phyloP scores from a whole-genome alignment of 2,329 filamentous ascomycete genomes.

The Fonsecaea pedrosoi region DNA sequence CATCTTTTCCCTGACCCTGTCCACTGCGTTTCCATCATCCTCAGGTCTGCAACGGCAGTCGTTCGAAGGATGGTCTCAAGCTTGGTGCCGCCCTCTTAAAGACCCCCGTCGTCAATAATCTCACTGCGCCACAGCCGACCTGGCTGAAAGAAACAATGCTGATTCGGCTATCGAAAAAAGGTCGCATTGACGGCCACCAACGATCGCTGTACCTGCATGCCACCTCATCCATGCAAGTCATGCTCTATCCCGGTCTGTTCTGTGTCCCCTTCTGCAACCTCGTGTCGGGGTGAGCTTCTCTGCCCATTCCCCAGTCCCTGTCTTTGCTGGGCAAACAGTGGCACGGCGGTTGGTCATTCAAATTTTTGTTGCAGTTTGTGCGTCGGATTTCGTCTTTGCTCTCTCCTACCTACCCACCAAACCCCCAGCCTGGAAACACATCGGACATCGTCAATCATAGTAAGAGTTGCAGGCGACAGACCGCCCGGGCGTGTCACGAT shows the following conservation, averaged over 20 bases:
- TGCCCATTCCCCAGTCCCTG: conserved; percentile 6
- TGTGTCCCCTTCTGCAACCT: conserved; percentile 7
- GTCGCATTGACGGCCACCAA: conserved; percentile 20
- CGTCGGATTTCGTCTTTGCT: conserved; percentile 22
- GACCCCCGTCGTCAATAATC: not conserved
- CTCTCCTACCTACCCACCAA: conserved; percentile 10
- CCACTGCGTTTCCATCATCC: conserved; percentile 22
- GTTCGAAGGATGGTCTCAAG: conserved; percentile 33
- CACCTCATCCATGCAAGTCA: conserved; percentile 35
- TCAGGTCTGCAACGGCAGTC: conserved; percentile 19
- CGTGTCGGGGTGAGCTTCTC: conserved; percentile 8
- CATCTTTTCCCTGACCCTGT: conserved; percentile 11
- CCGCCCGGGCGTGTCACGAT: conserved; percentile 24
- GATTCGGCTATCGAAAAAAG: conserved; percentile 25
- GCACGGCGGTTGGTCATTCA: conserved; percentile 7
- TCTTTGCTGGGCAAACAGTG: conserved; percentile 11
- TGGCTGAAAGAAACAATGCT: conserved; percentile 28
- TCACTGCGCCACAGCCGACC: not conserved
- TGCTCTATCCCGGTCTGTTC: conserved; percentile 22
- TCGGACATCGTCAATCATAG: not conserved
- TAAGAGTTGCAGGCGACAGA: conserved; percentile 11
- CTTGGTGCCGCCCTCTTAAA: conserved; percentile 1
- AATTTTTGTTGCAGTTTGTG: conserved; percentile 31
- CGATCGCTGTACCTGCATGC: conserved; percentile 12
- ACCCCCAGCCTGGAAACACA: conserved; percentile 10